Evolutionary conservation across 345 rosid genomes (phyloP), one percentile per base, ranked within the genome.

Genomic region (Brassica nigra): DNA sequence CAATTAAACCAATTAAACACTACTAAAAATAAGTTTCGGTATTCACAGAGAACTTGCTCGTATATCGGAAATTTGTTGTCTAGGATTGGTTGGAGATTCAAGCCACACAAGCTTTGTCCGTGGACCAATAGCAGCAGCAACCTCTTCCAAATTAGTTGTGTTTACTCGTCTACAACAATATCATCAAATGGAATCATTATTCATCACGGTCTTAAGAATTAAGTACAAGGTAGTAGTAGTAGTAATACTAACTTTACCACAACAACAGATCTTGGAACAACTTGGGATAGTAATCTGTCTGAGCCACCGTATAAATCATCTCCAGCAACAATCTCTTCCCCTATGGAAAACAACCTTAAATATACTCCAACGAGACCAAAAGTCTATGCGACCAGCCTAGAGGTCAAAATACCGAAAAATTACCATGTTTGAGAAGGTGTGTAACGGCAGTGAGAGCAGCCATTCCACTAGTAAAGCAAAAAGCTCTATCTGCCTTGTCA

Each of bases 381-480:
- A 23, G 27, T 23, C 27, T 23, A 23, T 23, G 27, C 27, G 27
- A 23, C 27, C 27, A 23, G 27, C 27, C 27, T 23, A 34, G 37
- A 69, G 63, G 36, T 31, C 27, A 20, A 23, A 23, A 42, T 5
- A 54, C 8, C 4, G 55, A 1, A 49, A 23, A 72, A 8, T 62
- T 75, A 95, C 99, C 98, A 66, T 80, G 74, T 86, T 78, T 82
- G 79, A 95, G 70, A 75, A 93, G 97, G 84, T 87, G 94, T 6
- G 88, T 75, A 70, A 91, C 97, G 66, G 97, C 87, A 77, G 89
- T 78, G 81, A 93, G 89, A 80, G 98, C 99, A 86, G 98, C 99
- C 97, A 95, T 95, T 82, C 98, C 98, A 76, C 97, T 93, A 36
- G 98, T 88, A 79, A 95, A 95, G 89, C 99, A 91, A 82, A 95